Evolutionary conservation across 1,284 basidiomycete species (phyloP), one percentile per base, ranked within the genome.

Genomic region (Ganoderma multipileum): DNA sequence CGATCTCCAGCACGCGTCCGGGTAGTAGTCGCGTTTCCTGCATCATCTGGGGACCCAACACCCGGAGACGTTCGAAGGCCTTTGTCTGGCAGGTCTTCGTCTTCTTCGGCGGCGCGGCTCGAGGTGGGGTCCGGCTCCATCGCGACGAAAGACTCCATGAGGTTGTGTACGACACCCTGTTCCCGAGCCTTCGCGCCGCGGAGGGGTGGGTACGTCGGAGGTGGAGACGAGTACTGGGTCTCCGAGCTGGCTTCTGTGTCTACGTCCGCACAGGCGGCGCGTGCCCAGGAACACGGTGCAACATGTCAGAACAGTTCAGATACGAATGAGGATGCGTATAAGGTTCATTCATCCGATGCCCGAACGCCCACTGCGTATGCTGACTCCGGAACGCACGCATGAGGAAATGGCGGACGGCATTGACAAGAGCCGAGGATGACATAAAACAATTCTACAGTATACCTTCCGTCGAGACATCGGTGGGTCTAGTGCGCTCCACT

Each of bases 121-220:
- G 59, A 63, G 50, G 16, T n/a, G 28, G 61, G n/a, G 61, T 23
- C 60, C 47, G 23, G 47, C 23, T 50, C 47, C 89, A 92, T 90
- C 20, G 80, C 79, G 55, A 93, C 89, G 73, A 89, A 93, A 54
- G 80, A 76, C 26, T 79, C 76, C 88, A 91, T 89, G 50, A 93
- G 79, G 74, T 93, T 93, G 72, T 88, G 84, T 39, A 68, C 75
- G 50, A 87, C 74, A 7, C 85, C 85, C 26, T 73, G 67, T 63
- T 76, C 78, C 54, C 71, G 75, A 12, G 89, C 86, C 20, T 72
- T 76, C 9, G 75, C 69, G 14, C 91, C 91, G 67, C 81, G 77
- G 55, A 94, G 81, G 18, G 83, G 78, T 36, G 83, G 79, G 75
- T 91, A 90, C 6, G 75, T 39, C 1, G 91, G 91, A 2, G 87